Conservation (phyloP, 768 basidiomycete genomes). For the Leucogyrophana mollusca region DNA sequence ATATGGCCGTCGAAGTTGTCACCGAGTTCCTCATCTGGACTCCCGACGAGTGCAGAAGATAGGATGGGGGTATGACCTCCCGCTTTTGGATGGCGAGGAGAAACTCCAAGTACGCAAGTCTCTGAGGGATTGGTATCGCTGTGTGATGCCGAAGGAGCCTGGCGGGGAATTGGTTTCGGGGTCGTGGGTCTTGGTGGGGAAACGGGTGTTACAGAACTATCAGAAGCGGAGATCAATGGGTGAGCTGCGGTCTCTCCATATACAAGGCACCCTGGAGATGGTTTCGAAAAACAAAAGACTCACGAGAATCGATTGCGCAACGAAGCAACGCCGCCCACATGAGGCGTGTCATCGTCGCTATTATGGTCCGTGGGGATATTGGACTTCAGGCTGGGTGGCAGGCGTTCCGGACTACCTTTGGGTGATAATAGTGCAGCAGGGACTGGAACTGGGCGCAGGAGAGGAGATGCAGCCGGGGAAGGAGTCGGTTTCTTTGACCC, state of each 20-base stretch:
- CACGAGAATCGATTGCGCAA: constrained; percentile 48
- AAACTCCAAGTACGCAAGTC: constrained; percentile 10
- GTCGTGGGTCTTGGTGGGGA: constrained; percentile 17
- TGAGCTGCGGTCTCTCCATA: not conserved
- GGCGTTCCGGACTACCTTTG: constrained; percentile 19
- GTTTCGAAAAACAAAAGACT: constrained; percentile 24
- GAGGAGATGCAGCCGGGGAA: constrained; percentile 44
- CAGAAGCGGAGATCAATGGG: not conserved
- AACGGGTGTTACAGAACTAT: constrained; percentile 10
- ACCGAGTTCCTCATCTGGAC: not conserved
- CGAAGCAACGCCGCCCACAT: constrained; percentile 34
- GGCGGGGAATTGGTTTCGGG: constrained; percentile 15
- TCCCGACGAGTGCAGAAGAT: constrained; percentile 4
- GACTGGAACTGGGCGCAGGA: constrained; percentile 50
- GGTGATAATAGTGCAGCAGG: constrained; percentile 27
- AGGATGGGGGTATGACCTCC: constrained; percentile 3
- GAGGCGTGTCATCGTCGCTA: constrained; percentile 12
- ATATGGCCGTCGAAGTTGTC: not conserved
- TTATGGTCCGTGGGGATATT: constrained; percentile 8
- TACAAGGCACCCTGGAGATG: not conserved
- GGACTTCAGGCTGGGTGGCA: constrained; percentile 1
- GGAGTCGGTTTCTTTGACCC: constrained; percentile 32
- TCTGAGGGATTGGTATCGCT: constrained; percentile 17
- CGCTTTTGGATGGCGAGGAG: constrained; percentile 16
- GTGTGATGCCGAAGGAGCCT: constrained; percentile 14